Evolutionary conservation across 2,329 filamentous ascomycete species (phyloP).

Genomic region (Westerdykella aurantiaca): DNA sequence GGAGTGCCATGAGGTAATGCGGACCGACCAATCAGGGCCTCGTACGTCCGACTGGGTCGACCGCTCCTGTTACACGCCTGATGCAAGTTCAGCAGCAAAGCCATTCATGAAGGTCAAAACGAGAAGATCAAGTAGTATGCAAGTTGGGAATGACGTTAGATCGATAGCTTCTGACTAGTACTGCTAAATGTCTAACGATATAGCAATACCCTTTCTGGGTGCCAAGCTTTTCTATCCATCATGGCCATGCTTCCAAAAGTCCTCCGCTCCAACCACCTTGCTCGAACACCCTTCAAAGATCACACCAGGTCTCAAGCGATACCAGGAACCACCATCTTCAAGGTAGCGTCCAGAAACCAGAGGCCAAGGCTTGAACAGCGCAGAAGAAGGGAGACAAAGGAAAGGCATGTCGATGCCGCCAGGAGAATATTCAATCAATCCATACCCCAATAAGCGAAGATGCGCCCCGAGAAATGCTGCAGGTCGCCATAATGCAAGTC

Average conservation of each 20-base stretch:
- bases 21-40: constrained; percentile 23
- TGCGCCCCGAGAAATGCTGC: constrained; percentile 35
- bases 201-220: background rate
- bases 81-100: too few species aligned
- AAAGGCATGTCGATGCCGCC: constrained; percentile 1
- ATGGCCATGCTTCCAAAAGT: background rate
- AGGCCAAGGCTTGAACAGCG: too few species aligned
- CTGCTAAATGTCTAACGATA: too few species aligned
- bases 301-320: too few species aligned
- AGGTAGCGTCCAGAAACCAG: too few species aligned
- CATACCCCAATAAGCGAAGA: constrained; percentile 20
- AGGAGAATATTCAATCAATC: constrained; percentile 25
- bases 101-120: background rate
- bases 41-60: constrained; percentile 4
- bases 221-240: background rate
- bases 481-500: constrained; percentile 26
- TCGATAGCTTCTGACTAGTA: background rate
- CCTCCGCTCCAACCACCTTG: background rate
- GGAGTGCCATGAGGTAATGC: constrained; percentile 3
- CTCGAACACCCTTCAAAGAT: too few species aligned
- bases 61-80: too few species aligned
- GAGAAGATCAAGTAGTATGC: too few species aligned
- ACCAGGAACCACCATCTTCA: too few species aligned
- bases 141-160: background rate
- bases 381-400: too few species aligned